Percentiles rank a stretch among this genome's conserved stretches.
Conservation (phyloP, 2,329 filamentous ascomycete genomes). For the Zymoseptoria tritici region DNA sequence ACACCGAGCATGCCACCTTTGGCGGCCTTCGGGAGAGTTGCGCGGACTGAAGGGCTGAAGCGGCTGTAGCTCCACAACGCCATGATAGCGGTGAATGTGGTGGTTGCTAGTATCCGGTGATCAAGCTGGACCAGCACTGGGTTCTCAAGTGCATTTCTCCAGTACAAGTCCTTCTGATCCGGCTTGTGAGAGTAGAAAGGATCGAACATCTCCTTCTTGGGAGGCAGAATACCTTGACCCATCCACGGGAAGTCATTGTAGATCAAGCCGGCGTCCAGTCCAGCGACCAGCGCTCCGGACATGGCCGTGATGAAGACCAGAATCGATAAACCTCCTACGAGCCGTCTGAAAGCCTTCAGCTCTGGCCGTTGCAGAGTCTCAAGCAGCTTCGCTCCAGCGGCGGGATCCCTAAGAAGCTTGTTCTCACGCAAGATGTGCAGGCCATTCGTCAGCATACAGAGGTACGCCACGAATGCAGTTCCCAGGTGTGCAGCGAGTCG, state of each 20-base stretch:
- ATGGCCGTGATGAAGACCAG: conserved; percentile 86
- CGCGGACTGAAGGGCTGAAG: conserved; percentile 57
- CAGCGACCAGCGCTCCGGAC: conserved; percentile 88
- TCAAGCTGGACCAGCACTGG: conserved; percentile 92
- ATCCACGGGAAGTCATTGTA: conserved; percentile 99
- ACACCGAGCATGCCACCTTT: conserved; percentile 71
- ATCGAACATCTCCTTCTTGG: conserved; percentile 74
- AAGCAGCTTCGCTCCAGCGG: conserved; percentile 48
- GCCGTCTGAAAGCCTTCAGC: conserved; percentile 66
- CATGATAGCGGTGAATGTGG: conserved; percentile 76
- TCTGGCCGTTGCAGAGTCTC: conserved; percentile 57
- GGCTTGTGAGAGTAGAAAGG: conserved; percentile 73
- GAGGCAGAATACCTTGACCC: conserved; percentile 76
- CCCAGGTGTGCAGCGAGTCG: conserved; percentile 82
- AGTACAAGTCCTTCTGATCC: conserved; percentile 79
- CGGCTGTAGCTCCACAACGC: conserved; percentile 75
- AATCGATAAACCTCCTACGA: conserved; percentile 60
- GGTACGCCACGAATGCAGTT: conserved; percentile 86
- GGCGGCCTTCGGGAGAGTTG: conserved; percentile 48
- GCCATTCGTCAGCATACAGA: conserved; percentile 87
- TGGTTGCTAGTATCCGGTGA: conserved; percentile 84
- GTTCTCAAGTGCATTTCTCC: conserved; percentile 97
- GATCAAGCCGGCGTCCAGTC: conserved; percentile 90
- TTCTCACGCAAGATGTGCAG: conserved; percentile 75
- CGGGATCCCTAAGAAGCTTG: conserved; percentile 59